Conservation (phyloP, 1,284 basidiomycete genomes). For the Apiotrichum brassicae region DNA sequence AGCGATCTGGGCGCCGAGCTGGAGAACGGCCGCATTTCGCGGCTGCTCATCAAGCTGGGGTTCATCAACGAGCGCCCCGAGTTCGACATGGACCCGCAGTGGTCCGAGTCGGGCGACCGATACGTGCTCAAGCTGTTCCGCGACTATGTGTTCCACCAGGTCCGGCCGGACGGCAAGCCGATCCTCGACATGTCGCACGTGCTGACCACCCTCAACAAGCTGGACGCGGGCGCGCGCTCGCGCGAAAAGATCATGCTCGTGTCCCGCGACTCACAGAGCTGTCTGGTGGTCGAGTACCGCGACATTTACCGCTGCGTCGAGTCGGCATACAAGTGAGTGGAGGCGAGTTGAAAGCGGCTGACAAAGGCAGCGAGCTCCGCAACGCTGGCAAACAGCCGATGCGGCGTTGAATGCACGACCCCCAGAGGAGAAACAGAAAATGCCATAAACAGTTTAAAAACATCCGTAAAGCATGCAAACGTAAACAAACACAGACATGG, state of each 20-base stretch:
- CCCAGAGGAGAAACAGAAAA: neutral
- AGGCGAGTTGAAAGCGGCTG: fast-evolving
- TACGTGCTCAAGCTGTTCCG: constrained; percentile 98
- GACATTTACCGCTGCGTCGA: constrained; percentile 84
- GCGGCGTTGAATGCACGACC: too few species aligned
- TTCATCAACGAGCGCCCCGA: constrained; percentile 99
- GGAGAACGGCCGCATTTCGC: constrained; percentile 93
- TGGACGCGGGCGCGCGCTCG: constrained; percentile 48
- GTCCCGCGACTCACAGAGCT: constrained; percentile 76
- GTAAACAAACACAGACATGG: too few species aligned
- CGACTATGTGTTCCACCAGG: constrained; percentile 96
- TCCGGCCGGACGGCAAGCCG: constrained; percentile 83
- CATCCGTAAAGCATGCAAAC: constrained; percentile 6
- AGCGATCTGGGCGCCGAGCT: constrained; percentile 79
- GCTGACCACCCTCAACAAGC: constrained; percentile 79
- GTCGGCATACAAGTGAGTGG: constrained; percentile 59
- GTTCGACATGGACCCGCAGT: constrained; percentile 90
- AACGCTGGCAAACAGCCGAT: constrained; percentile 7
- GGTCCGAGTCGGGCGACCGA: constrained; percentile 96
- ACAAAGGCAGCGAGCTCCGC: constrained; percentile 9
- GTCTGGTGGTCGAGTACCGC: constrained; percentile 89
- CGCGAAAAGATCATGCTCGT: constrained; percentile 95
- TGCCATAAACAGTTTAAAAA: constrained; percentile 1
- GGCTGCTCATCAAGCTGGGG: constrained; percentile 87
- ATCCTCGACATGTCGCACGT: constrained; percentile 87